phyloP scores from a whole-genome alignment of 2,329 filamentous ascomycete species.

The Davidsoniella neocaledoniae region DNA sequence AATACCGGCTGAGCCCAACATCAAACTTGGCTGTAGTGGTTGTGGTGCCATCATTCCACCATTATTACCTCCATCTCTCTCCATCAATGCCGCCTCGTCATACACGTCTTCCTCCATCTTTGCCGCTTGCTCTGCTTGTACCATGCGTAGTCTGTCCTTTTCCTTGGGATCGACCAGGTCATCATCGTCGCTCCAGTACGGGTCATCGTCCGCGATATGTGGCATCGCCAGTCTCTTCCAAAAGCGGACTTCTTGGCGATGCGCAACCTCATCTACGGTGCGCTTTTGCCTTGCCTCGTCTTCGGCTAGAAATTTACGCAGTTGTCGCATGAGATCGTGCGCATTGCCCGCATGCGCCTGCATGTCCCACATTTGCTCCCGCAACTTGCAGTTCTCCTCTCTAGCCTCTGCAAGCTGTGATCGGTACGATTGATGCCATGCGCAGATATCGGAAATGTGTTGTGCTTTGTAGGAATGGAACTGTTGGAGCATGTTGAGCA shows the following conservation, averaged over 20 bases:
- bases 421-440: conserved; percentile 51
- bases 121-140: conserved; percentile 21
- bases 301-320: conserved; percentile 39
- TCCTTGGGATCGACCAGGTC: conserved; percentile 44
- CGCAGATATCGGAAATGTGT: conserved; percentile 41
- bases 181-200: conserved; percentile 48
- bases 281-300: conserved; percentile 36
- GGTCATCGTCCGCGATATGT: conserved; percentile 39
- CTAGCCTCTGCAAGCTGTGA: conserved; percentile 47
- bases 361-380: conserved; percentile 52
- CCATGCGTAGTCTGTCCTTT: conserved; percentile 34
- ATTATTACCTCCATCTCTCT: background rate
- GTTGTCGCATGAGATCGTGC: conserved; percentile 39
- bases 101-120: conserved; percentile 20
- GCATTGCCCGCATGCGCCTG: conserved; percentile 41
- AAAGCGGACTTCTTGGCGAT: conserved; percentile 42
- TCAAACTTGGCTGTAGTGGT: conserved; percentile 7
- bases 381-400: conserved; percentile 43
- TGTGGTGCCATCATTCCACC: background rate
- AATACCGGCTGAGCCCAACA: background rate
- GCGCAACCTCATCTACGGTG: conserved; percentile 33
- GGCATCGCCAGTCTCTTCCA: conserved; percentile 53
- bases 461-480: conserved; percentile 50
- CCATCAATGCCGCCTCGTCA: conserved; percentile 17
- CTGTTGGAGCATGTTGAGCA: conserved; percentile 42